A percentile compares a stretch with the other conserved stretches of the same genome.
These are phyloP conservation scores for Colletotrichum camelliae DNA, from an alignment of 2,329 filamentous ascomycete species.

Conservation along the genomic window DNA sequence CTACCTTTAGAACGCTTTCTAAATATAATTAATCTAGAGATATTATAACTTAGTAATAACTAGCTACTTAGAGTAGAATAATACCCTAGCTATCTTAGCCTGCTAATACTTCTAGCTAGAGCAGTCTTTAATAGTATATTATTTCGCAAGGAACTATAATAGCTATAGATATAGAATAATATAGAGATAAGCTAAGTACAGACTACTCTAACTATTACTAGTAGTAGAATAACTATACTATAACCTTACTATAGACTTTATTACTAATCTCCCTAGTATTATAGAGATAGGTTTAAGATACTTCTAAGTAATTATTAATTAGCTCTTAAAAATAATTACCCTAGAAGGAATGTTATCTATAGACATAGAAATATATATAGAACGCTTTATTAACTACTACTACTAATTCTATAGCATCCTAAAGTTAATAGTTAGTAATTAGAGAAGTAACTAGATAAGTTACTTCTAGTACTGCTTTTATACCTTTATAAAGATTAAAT, in stretches of 20 bases:
- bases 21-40: background rate
- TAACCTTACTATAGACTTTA: too few relatives aligned
- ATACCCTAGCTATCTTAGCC: background rate
- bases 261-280: background rate
- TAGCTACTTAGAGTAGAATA: background rate
- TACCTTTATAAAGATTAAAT: background rate
- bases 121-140: too few relatives aligned
- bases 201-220: too few relatives aligned
- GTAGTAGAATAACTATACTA: too few relatives aligned
- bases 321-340: background rate
- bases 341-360: background rate
- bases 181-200: too few relatives aligned
- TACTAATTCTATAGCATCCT: too few relatives aligned
- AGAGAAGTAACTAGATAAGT: background rate
- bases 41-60: background rate
- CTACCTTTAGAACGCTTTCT: rapidly evolving
- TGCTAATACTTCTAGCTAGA: background rate
- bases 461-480: background rate
- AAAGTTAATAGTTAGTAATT: too few relatives aligned
- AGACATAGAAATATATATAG: too few relatives aligned
- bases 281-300: too few relatives aligned
- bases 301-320: too few relatives aligned
- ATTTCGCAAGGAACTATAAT: background rate
- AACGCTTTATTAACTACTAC: background rate
- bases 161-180: background rate